Evolutionary conservation across 2,329 filamentous ascomycete species (phyloP).

Genomic region (Camillea tinctor): DNA sequence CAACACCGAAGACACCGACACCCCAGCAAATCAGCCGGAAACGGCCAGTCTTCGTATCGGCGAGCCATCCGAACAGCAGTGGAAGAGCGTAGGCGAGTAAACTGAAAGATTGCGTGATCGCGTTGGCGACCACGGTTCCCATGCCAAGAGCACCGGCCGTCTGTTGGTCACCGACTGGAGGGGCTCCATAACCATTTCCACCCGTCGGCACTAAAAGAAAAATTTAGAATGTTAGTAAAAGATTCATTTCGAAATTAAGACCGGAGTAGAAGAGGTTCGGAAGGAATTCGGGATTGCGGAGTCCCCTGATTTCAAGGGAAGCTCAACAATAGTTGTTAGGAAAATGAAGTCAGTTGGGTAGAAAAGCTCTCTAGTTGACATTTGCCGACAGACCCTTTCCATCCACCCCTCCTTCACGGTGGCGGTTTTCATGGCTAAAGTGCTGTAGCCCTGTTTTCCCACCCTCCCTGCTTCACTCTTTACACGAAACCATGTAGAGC

Average conservation of each 20-base stretch:
- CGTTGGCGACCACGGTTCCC: conserved; percentile 53
- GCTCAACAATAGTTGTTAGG: background rate
- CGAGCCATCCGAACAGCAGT: conserved; percentile 54
- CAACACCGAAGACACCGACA: conserved; percentile 64
- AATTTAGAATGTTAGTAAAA: conserved; percentile 1
- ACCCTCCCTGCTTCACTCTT: too few species aligned
- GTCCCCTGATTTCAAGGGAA: too few species aligned
- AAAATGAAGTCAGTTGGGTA: background rate
- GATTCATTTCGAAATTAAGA: too few species aligned
- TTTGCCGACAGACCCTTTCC: too few species aligned
- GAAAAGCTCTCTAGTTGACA: background rate
- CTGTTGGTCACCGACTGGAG: conserved; percentile 38
- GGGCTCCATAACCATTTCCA: conserved; percentile 46
- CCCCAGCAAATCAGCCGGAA: conserved; percentile 71
- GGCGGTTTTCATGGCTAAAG: too few species aligned
- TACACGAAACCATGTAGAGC: too few species aligned
- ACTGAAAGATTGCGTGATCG: conserved; percentile 52
- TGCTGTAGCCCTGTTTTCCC: too few species aligned
- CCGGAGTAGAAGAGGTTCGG: too few species aligned
- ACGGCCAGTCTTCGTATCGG: conserved; percentile 68
- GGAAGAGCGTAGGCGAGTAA: conserved; percentile 59
- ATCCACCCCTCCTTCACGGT: too few species aligned
- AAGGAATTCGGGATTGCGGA: too few species aligned
- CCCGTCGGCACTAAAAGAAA: conserved; percentile 43
- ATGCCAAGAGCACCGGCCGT: conserved; percentile 59